Percentiles rank a stretch among this genome's conserved stretches.
These are phyloP conservation scores for Anthracocystis setariae DNA, from an alignment of 1,284 basidiomycete species.

Conservation along the genomic window DNA sequence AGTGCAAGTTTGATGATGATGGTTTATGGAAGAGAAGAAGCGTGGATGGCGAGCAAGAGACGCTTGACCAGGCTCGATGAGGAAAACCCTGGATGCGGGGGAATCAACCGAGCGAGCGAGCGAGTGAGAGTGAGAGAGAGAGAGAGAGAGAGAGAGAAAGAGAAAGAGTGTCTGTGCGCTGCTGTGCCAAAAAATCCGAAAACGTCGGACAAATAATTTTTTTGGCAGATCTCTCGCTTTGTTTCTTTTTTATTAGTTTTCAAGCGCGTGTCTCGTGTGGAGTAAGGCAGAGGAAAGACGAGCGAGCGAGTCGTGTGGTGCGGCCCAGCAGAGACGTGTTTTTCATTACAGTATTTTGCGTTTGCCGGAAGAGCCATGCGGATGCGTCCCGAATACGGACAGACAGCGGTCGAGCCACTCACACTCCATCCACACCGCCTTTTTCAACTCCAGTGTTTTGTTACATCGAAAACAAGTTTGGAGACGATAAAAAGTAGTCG, in stretches of 20 bases:
- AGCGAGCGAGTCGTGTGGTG: too few species aligned
- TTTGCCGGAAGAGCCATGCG: conserved; percentile 5
- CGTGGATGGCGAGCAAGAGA: too few species aligned
- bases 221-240: neutral
- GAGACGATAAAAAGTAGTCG: neutral
- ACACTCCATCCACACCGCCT: too few species aligned
- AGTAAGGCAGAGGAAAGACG: neutral
- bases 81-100: too few species aligned
- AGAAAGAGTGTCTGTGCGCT: conserved; percentile 7
- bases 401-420: conserved; percentile 29
- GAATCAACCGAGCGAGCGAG: too few species aligned
- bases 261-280: neutral
- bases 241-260: too few species aligned
- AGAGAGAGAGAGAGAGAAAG: too few species aligned
- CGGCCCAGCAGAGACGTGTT: neutral
- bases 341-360: conserved; percentile 8
- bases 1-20: too few species aligned
- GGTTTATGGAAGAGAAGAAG: too few species aligned
- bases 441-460: too few species aligned
- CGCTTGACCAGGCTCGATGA: too few species aligned
- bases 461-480: neutral
- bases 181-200: neutral
- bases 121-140: too few species aligned
- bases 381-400: neutral
- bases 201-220: neutral